These are phyloP conservation scores for Symbiotaphrina buchneri DNA, from an alignment of 495 filamentous ascomycete species.

Conservation along the genomic window DNA sequence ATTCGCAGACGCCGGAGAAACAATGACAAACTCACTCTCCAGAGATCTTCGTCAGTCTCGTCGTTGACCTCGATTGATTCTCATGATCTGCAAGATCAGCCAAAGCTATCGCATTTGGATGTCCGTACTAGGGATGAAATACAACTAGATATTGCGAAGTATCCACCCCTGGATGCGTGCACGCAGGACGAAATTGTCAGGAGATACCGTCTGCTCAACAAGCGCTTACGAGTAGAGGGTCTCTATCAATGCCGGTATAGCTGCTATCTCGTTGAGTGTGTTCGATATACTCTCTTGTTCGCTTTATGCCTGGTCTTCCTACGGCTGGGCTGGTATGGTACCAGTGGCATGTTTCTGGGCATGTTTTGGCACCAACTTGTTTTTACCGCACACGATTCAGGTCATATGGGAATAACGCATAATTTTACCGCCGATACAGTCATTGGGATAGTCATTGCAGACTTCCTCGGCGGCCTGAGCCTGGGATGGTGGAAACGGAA, in stretches of 20 bases:
- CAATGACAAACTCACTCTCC: conserved; percentile 1
- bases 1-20: neutral
- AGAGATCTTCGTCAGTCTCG: conserved; percentile 11
- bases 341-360: conserved; percentile 57
- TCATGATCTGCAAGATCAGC: conserved; percentile 17
- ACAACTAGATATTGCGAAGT: conserved; percentile 53
- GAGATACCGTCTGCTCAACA: conserved; percentile 56
- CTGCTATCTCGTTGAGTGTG: conserved; percentile 52
- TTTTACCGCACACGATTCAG: conserved; percentile 89
- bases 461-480: conserved; percentile 79
- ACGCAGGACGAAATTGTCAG: conserved; percentile 60
- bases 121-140: conserved; percentile 53
- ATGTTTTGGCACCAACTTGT: conserved; percentile 89
- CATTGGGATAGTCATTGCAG: conserved; percentile 78
- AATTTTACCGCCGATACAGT: conserved; percentile 57
- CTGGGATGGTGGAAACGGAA: conserved; percentile 93
- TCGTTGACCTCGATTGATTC: conserved; percentile 22
- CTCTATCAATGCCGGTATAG: conserved; percentile 75
- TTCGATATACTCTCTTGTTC: conserved; percentile 57
- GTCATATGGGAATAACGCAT: conserved; percentile 95
- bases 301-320: conserved; percentile 40
- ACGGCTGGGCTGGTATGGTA: conserved; percentile 45
- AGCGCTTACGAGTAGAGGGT: conserved; percentile 46
- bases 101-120: conserved; percentile 44
- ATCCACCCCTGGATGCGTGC: conserved; percentile 51